Conservation (phyloP, 202 grass and related monocot genomes). For the Carex arenaria region DNA sequence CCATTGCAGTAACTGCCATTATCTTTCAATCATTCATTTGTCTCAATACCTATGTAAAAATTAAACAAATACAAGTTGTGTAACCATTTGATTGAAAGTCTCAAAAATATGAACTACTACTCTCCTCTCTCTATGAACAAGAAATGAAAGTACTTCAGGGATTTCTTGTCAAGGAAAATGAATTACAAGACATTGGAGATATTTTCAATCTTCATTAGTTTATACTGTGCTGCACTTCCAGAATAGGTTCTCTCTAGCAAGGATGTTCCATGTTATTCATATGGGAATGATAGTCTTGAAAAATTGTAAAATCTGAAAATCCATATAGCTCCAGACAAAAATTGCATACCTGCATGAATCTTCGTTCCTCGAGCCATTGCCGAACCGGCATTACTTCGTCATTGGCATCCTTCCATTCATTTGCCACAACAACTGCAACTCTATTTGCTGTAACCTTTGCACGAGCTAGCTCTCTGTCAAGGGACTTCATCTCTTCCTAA, state of each 20-base stretch:
- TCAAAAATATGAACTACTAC: neutral
- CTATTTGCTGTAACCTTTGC: slow-evolving; percentile 96
- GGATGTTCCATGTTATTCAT: neutral
- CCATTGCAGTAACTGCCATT: no score
- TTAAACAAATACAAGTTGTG: no score
- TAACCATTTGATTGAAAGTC: no score
- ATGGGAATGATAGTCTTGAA: neutral
- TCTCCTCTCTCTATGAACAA: neutral
- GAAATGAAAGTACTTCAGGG: neutral
- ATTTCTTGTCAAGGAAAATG: neutral
- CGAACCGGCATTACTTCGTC: slow-evolving; percentile 99
- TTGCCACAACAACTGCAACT: slow-evolving; percentile 95
- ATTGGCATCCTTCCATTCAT: slow-evolving; percentile 97
- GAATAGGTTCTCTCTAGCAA: neutral
- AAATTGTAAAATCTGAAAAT: neutral
- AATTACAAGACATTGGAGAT: neutral
- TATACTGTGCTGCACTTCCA: neutral
- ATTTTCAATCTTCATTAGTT: neutral
- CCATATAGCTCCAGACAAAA: neutral
- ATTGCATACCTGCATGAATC: slow-evolving; percentile 68
- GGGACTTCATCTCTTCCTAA: slow-evolving; percentile 91
- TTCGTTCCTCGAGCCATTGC: slow-evolving; percentile 90
- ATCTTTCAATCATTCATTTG: no score
- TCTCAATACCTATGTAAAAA: no score
- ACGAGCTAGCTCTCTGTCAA: slow-evolving; percentile 83